Percentiles rank a stretch among this genome's conserved stretches.
These are phyloP conservation scores for Ophiostoma quercus DNA, from an alignment of 2,329 filamentous ascomycete species.

Conservation along the genomic window DNA sequence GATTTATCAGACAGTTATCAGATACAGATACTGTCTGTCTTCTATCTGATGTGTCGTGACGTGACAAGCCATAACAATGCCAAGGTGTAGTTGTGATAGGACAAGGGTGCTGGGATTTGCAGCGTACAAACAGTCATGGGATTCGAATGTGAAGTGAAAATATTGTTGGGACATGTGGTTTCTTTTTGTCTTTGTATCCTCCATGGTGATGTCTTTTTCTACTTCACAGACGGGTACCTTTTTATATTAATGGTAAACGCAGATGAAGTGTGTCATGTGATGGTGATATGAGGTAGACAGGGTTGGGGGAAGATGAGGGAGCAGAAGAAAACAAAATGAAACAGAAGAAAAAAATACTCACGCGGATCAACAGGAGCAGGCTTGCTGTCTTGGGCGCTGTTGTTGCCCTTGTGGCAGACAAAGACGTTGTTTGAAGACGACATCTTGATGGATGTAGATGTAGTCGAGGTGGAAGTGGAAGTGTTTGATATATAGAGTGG, in stretches of 20 bases:
- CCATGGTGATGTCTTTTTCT: not conserved
- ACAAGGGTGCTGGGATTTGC: not conserved
- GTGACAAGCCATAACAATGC: too few relatives aligned
- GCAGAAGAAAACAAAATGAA: not conserved
- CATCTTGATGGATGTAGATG: not conserved
- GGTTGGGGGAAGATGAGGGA: not conserved
- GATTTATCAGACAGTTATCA: too few relatives aligned
- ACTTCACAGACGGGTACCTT: not conserved
- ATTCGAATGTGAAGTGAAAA: not conserved
- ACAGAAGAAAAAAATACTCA: not conserved
- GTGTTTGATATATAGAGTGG: not conserved
- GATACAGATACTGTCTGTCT: too few relatives aligned
- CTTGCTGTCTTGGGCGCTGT: constrained; percentile 15
- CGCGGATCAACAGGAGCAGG: constrained; percentile 20
- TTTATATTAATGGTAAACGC: constrained; percentile 7
- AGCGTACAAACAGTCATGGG: not conserved
- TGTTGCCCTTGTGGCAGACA: constrained; percentile 6
- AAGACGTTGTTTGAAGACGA: not conserved
- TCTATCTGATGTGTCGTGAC: too few relatives aligned
- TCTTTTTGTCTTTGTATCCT: not conserved
- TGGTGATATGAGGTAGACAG: not conserved
- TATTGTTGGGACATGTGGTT: not conserved
- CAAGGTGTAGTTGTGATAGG: not conserved
- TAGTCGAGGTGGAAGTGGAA: not conserved
- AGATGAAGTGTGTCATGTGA: constrained; percentile 17